phyloP scores from a whole-genome alignment of 2,329 filamentous ascomycete species.

The Aspergillus viridinutans region DNA sequence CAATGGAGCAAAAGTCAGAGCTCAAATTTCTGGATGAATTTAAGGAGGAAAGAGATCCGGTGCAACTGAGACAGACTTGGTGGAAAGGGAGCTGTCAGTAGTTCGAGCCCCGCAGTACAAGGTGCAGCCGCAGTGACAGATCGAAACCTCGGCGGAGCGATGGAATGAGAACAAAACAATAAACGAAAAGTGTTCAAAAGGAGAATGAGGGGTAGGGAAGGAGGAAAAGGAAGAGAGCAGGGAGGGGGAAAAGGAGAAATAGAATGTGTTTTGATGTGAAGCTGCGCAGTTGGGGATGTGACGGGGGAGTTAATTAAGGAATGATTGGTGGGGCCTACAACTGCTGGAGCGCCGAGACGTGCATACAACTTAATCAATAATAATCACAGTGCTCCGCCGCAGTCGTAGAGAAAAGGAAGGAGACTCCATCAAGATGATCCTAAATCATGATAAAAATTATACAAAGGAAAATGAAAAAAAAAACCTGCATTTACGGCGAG shows the following conservation, averaged over 20 bases:
- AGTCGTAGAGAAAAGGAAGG: background rate
- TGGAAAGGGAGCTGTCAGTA: background rate
- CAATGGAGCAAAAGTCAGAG: background rate
- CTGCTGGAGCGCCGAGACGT: background rate
- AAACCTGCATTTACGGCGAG: background rate
- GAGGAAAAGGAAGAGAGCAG: constrained; percentile 5
- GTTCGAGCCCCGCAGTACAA: constrained; percentile 12
- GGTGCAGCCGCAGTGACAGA: constrained; percentile 4
- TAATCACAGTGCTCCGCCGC: background rate
- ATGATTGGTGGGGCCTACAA: background rate
- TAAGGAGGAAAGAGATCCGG: background rate
- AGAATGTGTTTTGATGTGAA: background rate
- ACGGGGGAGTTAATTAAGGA: background rate
- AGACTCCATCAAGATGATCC: background rate
- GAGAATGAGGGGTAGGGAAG: constrained; percentile 6
- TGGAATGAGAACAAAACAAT: background rate
- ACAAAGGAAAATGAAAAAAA: background rate
- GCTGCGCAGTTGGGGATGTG: background rate
- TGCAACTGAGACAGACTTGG: background rate
- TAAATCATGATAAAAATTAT: background rate
- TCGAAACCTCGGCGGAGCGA: background rate
- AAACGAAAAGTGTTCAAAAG: background rate
- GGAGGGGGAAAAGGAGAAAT: constrained; percentile 12
- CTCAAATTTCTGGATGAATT: background rate
- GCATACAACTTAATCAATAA: background rate